Base-by-base conservation (phyloP, 441 rosid genomes). In the Syzygium malaccense region DNA sequence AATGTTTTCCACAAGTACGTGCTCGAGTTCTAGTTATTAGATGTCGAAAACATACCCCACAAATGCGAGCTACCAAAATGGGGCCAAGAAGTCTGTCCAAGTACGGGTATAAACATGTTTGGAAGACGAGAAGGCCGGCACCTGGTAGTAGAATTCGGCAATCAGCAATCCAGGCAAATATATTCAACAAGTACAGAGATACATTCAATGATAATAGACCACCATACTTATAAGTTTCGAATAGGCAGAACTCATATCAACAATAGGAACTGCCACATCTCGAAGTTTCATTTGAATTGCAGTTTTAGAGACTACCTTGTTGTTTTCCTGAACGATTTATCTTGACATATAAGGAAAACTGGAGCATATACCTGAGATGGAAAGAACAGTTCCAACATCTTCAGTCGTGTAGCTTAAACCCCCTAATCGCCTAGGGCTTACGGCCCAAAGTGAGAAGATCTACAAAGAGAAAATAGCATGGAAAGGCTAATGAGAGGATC, bases 381-480 rank as follows among this genome's bases (percentile, higher is more conserved):
- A 92, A 90, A 96, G 99, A 91, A 96, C 94, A 86, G 93, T 93
- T 86, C 99, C 98, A 58, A 97, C 98, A 89, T 93, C 92, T 53
- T 91, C 91, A n/a, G 98, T 91, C 33, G 98, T 87, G 91, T 91
- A 97, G 88, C 95, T 93, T 88, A 98, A 92, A 62, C 99, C 99
- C 45, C 98, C 99, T 30, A 91, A 87, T 89, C 91, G 94, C 88
- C 89, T 93, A 3, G 98, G 98, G 79, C 98, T 98, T 30, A 93
- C 96, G 26, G 98, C 99, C 99, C 99, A 98, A 51, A 98, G 57
- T 11, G 99, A 96, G 90, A 98, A 97, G 88, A 98, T 93, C 99
- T 97, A 60, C 80, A 55, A 48, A 88, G 75, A 60, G 87, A 88
- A 78, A 14, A 89, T n/a, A 60, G 20, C 4, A 55, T n/a, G 13